A percentile compares a stretch with the other conserved stretches of the same genome.
These are phyloP conservation scores for Falciphora oryzae DNA, from an alignment of 2,329 filamentous ascomycete genomes.

Conservation along the genomic window DNA sequence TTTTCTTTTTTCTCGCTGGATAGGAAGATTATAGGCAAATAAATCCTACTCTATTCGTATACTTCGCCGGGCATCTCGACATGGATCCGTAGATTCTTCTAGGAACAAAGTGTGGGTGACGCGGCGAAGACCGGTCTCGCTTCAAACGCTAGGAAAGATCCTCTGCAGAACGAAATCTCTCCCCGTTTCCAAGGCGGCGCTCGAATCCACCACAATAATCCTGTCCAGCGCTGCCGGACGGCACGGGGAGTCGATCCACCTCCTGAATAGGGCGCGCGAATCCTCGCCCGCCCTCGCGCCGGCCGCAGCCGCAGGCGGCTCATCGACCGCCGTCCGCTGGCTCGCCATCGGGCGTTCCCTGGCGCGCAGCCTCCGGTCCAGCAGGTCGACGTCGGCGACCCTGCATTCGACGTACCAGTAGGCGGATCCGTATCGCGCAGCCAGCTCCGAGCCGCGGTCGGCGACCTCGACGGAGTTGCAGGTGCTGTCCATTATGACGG, in stretches of 20 bases:
- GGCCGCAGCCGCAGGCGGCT: conserved; percentile 18
- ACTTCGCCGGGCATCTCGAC: too few species aligned
- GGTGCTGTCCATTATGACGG: conserved; percentile 31
- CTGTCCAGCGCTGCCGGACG: conserved; percentile 18
- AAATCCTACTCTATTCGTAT: too few species aligned
- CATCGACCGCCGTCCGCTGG: conserved; percentile 24
- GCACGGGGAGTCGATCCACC: conserved; percentile 25
- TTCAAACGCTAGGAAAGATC: conserved; percentile 9
- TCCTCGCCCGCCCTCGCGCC: conserved; percentile 13
- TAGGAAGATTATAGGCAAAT: too few species aligned
- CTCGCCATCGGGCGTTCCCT: conserved; percentile 22
- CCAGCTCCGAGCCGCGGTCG: conserved; percentile 23
- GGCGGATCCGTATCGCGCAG: conserved; percentile 15
- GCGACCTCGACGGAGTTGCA: conserved; percentile 29
- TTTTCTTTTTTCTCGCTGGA: too few species aligned
- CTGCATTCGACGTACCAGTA: conserved; percentile 29
- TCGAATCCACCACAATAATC: conserved; percentile 22
- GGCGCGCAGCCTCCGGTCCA: conserved; percentile 23
- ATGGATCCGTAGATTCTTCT: too few species aligned
- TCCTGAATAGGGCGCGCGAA: conserved; percentile 19
- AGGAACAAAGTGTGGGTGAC: too few species aligned
- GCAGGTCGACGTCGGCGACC: conserved; percentile 23
- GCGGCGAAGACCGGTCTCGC: too few species aligned
- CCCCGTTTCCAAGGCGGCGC: conserved; percentile 14
- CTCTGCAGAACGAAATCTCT: conserved; percentile 19